phyloP scores from a whole-genome alignment of 2,329 filamentous ascomycete genomes.

The Pseudogymnoascus destructans region DNA sequence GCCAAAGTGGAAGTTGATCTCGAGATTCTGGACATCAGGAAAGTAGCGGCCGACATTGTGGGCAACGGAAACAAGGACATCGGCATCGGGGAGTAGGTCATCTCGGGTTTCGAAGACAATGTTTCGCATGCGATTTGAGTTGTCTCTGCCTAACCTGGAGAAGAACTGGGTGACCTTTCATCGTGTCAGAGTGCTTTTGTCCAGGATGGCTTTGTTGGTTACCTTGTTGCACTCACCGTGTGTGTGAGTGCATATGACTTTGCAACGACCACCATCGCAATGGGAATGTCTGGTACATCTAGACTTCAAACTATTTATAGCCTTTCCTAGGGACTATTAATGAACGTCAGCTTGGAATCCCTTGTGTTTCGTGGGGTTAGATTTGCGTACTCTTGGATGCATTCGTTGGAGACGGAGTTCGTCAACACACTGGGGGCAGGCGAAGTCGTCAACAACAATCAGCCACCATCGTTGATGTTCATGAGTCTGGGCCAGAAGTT shows the following conservation, averaged over 20 bases:
- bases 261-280: neutral
- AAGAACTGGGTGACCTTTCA: conserved; percentile 8
- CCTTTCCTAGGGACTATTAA: neutral
- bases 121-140: neutral
- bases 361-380: too few relatives aligned
- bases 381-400: neutral
- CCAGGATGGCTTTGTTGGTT: neutral
- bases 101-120: neutral
- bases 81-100: neutral
- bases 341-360: neutral
- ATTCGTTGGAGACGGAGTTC: neutral
- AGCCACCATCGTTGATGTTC: neutral
- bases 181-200: neutral
- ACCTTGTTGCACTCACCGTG: neutral
- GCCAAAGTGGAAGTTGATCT: conserved; percentile 4
- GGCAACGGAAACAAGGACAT: conserved; percentile 1
- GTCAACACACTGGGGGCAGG: conserved; percentile 5
- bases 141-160: neutral
- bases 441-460: conserved; percentile 5
- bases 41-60: conserved; percentile 4
- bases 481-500: neutral
- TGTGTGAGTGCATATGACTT: neutral
- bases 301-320: neutral
- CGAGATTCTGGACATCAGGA: conserved; percentile 6
- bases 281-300: neutral